Evolutionary conservation across 163 green algal genomes (phyloP).

Genomic region (Prototheca stagnorum): DNA sequence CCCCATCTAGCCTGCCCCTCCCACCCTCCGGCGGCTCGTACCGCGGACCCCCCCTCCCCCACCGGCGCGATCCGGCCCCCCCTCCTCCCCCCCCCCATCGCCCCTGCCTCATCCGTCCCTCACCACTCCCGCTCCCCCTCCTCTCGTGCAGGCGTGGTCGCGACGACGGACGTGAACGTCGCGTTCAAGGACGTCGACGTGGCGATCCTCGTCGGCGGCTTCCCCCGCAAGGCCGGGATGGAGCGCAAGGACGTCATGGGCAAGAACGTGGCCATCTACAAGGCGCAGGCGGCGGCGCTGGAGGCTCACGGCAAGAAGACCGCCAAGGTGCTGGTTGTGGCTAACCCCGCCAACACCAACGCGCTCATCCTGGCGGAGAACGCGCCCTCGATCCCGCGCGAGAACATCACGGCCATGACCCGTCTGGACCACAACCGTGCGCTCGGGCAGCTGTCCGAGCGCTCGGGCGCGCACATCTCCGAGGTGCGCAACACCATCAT

Average conservation of each 20-base stretch:
- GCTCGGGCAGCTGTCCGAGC: slow-evolving; percentile 67
- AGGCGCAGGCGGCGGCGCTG: slow-evolving; percentile 63
- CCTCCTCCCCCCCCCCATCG: not conserved
- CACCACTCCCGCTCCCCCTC: not conserved
- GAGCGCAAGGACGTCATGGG: slow-evolving; percentile 87
- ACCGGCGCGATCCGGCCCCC: too few species aligned
- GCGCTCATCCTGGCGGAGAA: slow-evolving; percentile 65
- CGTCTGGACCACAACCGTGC: slow-evolving; percentile 92
- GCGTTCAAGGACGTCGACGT: slow-evolving; percentile 77
- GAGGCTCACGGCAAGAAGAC: slow-evolving; percentile 55
- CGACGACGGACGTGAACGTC: slow-evolving; percentile 52
- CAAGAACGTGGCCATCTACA: slow-evolving; percentile 91
- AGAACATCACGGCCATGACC: slow-evolving; percentile 85
- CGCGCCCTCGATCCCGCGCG: slow-evolving; percentile 52
- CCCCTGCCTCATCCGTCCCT: not conserved
- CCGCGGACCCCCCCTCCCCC: too few species aligned
- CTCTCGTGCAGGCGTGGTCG: slow-evolving; percentile 40
- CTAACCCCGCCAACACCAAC: slow-evolving; percentile 92
- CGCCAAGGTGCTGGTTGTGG: slow-evolving; percentile 86
- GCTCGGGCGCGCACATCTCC: slow-evolving; percentile 36
- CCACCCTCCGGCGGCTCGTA: too few species aligned
- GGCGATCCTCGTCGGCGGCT: slow-evolving; percentile 88
- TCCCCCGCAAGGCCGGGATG: slow-evolving; percentile 81
- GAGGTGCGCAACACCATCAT: slow-evolving; percentile 86
- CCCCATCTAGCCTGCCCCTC: too few species aligned